Evolutionary conservation across 2,329 filamentous ascomycete genomes (phyloP), one percentile per base, ranked within the genome.

Genomic region (Paraphoma chrysanthemicola): DNA sequence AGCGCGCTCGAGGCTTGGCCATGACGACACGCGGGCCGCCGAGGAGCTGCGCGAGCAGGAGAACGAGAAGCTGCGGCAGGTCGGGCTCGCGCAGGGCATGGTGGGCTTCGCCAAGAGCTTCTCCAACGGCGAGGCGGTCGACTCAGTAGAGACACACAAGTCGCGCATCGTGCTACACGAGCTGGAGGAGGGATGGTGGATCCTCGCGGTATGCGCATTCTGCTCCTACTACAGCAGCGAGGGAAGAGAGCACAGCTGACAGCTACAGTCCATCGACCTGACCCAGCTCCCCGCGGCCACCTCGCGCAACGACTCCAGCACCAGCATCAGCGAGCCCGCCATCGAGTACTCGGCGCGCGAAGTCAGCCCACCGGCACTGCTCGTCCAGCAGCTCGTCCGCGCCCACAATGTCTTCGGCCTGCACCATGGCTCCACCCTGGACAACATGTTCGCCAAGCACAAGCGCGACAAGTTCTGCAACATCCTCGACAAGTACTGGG

Each of bases 61-160:
- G 71, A 95, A 98, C 77, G 91, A 96, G 79, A 90, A 89, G 67
- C 81, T 98, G 69, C 87, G 95, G 63, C 93, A 97, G 81, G 93
- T 99, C 73, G 95, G 95, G 38, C 86, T 99, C 61, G 95, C 95
- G 41, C 95, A 99, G 80, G 95, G 93, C 73, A 97, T 98, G 90
- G 90, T 96, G 56, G 91, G 89, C 74, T 99, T 99, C 79, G 91
- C 91, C 23, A 63, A 59, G 72, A 93, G 88, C 68, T 99, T 99
- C 77, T 90, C 93, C 2, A 85, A 87, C 59, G 91, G 89, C 56
- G 83, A 88, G 64, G 77, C 91, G 1, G 86, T 97, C 39, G 92
- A 97, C 69, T 88, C 88, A 9, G 89, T 99, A 57, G 95, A 99
- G 72, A 98, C 95, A 1, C 91, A 97, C 68, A 95, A 91, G 80